Conservation (phyloP, 106 monocot species). For the Alisma plantagoaquatica region DNA sequence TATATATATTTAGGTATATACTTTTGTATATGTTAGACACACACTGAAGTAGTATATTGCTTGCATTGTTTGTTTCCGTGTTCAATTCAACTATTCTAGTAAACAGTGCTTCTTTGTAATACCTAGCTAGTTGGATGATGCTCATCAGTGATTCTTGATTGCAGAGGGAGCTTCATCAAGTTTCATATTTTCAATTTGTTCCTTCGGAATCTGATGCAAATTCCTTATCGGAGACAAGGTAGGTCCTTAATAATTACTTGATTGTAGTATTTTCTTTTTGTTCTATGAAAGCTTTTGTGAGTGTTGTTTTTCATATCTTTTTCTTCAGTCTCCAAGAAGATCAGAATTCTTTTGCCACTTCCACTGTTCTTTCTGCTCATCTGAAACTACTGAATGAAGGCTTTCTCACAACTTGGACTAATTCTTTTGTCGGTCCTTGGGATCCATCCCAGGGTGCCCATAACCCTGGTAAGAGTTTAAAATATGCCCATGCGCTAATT, state of each 20-base stretch:
- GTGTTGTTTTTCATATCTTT: not conserved
- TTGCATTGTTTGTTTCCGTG: no score
- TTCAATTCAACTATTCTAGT: no score
- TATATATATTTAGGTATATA: not conserved
- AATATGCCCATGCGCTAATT: not conserved
- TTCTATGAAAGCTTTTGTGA: not conserved
- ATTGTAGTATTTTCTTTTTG: not conserved
- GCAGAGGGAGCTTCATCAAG: conserved; percentile 74
- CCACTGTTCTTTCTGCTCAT: conserved; percentile 57
- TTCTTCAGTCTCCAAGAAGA: conserved; percentile 49
- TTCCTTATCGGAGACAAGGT: conserved; percentile 61
- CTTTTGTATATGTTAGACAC: no score
- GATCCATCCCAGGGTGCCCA: conserved; percentile 96
- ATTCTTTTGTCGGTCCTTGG: conserved; percentile 98
- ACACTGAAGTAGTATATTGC: no score
- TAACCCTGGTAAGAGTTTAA: conserved; percentile 61
- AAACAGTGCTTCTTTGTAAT: not conserved
- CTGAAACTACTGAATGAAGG: conserved; percentile 79
- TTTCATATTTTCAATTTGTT: conserved; percentile 97
- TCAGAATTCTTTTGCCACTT: conserved; percentile 61
- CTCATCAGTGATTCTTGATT: not conserved
- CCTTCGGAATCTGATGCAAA: conserved; percentile 59
- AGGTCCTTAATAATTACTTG: not conserved
- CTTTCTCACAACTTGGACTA: conserved; percentile 91
- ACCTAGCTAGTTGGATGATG: not conserved